These are phyloP conservation scores for Salix udensis DNA, from an alignment of 345 rosid species.

Conservation along the genomic window DNA sequence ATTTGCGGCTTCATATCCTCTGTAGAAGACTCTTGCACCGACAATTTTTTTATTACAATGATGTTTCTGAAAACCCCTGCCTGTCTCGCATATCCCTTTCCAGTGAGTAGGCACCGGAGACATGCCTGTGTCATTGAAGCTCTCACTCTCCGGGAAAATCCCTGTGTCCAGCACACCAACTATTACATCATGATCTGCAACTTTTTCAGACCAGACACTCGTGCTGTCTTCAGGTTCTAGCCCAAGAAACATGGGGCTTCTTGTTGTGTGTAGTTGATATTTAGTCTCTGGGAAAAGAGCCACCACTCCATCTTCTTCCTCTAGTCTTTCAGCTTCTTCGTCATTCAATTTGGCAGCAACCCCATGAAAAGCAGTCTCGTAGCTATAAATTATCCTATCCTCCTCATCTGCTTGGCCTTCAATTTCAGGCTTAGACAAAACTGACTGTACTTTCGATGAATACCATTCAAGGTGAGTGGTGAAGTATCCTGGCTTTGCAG, in stretches of 20 bases:
- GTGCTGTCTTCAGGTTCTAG: constrained; percentile 19
- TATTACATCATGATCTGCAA: constrained; percentile 21
- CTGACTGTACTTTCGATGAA: constrained; percentile 57
- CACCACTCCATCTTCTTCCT: constrained; percentile 22
- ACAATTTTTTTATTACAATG: constrained; percentile 28
- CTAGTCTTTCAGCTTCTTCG: constrained; percentile 25
- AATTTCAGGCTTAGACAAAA: constrained; percentile 22
- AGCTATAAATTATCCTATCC: constrained; percentile 46
- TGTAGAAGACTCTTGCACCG: constrained; percentile 26
- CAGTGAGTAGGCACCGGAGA: constrained; percentile 17
- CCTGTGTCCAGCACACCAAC: constrained; percentile 30
- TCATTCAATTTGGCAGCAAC: constrained; percentile 21
- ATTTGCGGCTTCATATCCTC: constrained; percentile 22
- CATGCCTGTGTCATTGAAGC: constrained; percentile 35
- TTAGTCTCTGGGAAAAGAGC: constrained; percentile 22
- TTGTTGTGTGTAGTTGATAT: constrained; percentile 28
- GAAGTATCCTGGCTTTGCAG: constrained; percentile 65
- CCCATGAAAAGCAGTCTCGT: constrained; percentile 25
- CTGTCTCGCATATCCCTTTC: constrained; percentile 30
- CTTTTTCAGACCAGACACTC: constrained; percentile 15
- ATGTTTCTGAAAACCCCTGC: constrained; percentile 16
- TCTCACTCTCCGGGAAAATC: constrained; percentile 28
- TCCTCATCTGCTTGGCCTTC: constrained; percentile 33
- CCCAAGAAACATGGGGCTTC: constrained; percentile 28
- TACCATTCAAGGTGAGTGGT: constrained; percentile 68